Base-by-base conservation (phyloP, 1,284 basidiomycete species). In the Heterobasidion irregulare region DNA sequence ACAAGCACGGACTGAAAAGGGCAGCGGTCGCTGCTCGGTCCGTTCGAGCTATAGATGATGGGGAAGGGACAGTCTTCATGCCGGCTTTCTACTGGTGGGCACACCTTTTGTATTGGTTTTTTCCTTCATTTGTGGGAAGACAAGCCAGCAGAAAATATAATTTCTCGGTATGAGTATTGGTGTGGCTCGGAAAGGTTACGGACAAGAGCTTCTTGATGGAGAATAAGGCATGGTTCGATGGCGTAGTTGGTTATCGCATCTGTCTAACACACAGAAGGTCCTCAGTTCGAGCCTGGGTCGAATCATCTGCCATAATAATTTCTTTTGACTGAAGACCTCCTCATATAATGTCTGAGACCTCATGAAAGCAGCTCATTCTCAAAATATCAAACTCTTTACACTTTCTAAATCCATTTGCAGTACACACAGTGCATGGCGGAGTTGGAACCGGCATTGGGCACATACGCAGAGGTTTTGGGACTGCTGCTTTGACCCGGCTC, bases 161-260 rank as follows among this genome's bases (percentile, higher is more conserved):
- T 52, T 84, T 47, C 18, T n/a, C 38, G 10, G 12, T 41, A 10
- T 41, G 38, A 41, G 26, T 26, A 26, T 26, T 26, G 26, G 6
- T 26, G 26, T 26, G 26, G 26, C 26, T 26, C 5, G 26, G 26
- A 26, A 26, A 5, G 26, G 2, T 26, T 26, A 3, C 26, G 26
- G 3, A 26, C 26, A 26, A 26, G 26, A 5, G 3, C 26, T 26
- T 26, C 26, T 26, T 26, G 26, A 26, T 26, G 26, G 26, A 26
- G 5, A 26, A 2, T 41, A 6, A 41, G 2, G 38, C 18, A 47
- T 47, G 72, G 72, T 68, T 74, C 75, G 80, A 79, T 85, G 84
- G 84, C 82, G 83, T 85, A 85, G 83, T 83, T 85, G 83, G 83
- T 85, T 83, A 83, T 82, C 81, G 79, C 80, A 81, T 82, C 81